These are phyloP conservation scores for Lizonia empirigonia DNA, from an alignment of 2,329 filamentous ascomycete genomes.

Conservation along the genomic window DNA sequence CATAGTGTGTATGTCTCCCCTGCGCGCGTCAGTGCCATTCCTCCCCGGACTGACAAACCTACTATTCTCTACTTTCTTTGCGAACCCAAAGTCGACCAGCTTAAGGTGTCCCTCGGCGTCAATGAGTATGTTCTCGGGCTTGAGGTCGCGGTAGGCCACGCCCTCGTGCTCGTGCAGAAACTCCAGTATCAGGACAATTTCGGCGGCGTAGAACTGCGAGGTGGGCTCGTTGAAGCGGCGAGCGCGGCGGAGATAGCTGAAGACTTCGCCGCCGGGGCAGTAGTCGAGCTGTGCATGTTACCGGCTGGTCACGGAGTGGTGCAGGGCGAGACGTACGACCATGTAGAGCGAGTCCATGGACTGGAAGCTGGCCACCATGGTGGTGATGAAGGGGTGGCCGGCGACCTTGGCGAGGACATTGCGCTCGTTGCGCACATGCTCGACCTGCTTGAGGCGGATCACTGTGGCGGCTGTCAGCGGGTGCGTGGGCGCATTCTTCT, in stretches of 20 bases:
- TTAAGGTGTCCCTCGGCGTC: constrained; percentile 80
- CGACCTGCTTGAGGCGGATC: constrained; percentile 82
- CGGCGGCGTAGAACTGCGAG: constrained; percentile 81
- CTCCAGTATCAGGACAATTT: constrained; percentile 81
- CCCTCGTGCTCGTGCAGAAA: constrained; percentile 80
- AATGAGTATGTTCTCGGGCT: constrained; percentile 81
- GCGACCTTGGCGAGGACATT: constrained; percentile 77
- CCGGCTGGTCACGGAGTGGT: constrained; percentile 1
- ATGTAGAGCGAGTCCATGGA: constrained; percentile 81
- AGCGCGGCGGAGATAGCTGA: constrained; percentile 78
- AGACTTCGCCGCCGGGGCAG: constrained; percentile 82
- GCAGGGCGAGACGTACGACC: constrained; percentile 56
- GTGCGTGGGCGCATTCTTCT: no score
- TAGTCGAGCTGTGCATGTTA: constrained; percentile 67
- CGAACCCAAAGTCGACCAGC: constrained; percentile 84
- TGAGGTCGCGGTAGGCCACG: constrained; percentile 81
- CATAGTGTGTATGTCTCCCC: constrained; percentile 82
- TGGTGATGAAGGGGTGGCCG: constrained; percentile 83
- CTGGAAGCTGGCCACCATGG: constrained; percentile 77
- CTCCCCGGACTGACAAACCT: constrained; percentile 26
- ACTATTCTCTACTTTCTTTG: constrained; percentile 73
- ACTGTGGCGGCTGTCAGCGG: constrained; percentile 54
- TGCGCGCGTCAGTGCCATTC: constrained; percentile 30
- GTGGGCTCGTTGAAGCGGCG: constrained; percentile 79
- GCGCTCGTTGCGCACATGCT: constrained; percentile 84